A percentile compares a stretch with the other conserved stretches of the same genome.
Conservation (phyloP, 495 filamentous ascomycete species). For the Tuber melanosporum region DNA sequence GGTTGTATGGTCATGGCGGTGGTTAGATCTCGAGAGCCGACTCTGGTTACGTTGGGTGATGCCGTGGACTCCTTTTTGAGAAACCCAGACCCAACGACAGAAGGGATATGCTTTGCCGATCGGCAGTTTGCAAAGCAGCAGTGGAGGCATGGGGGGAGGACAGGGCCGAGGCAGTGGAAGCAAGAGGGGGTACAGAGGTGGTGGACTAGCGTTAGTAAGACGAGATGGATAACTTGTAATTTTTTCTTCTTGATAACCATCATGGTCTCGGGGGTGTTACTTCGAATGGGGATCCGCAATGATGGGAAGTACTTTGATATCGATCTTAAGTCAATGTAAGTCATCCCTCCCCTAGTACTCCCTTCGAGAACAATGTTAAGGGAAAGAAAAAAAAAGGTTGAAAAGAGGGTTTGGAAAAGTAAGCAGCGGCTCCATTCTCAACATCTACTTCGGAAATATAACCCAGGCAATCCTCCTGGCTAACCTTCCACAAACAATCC, state of each 20-base stretch:
- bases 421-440: background rate
- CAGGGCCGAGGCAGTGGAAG: too few species aligned
- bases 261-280: background rate
- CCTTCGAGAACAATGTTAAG: background rate
- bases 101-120: background rate
- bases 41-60: too few species aligned
- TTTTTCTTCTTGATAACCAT: background rate
- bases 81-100: background rate
- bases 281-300: background rate
- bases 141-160: too few species aligned
- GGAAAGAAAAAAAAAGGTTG: conserved; percentile 1
- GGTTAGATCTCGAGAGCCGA: too few species aligned
- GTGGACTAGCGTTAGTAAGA: too few species aligned
- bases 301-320: background rate
- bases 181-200: too few species aligned
- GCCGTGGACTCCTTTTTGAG: too few species aligned
- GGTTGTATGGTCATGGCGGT: too few species aligned
- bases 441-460: background rate
- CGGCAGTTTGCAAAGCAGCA: background rate
- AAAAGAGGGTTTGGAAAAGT: conserved; percentile 6
- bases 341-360: background rate
- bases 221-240: background rate
- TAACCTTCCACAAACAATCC: conserved; percentile 47
- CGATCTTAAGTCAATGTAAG: background rate
- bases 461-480: conserved; percentile 41